phyloP scores from a whole-genome alignment of 2,329 filamentous ascomycete species.

The Chaetomium strumarium region DNA sequence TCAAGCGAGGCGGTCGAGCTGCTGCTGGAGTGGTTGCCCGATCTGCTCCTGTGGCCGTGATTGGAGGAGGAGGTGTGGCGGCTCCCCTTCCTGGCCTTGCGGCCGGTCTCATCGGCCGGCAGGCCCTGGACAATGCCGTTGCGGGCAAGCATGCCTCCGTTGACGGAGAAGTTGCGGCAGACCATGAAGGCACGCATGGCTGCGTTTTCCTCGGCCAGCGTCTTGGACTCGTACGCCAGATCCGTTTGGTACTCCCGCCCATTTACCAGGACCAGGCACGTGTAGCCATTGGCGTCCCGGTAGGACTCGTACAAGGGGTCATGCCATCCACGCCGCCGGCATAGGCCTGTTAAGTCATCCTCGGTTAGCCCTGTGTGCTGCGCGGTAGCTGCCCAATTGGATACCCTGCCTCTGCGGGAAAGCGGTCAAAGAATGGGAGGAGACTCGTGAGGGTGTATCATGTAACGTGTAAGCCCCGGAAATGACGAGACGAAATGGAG shows the following conservation, averaged over 20 bases:
- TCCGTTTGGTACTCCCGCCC: conserved; percentile 95
- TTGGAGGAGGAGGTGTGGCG: conserved; percentile 38
- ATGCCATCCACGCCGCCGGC: conserved; percentile 88
- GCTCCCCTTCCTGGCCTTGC: conserved; percentile 44
- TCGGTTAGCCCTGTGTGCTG: conserved; percentile 32
- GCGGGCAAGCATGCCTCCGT: conserved; percentile 79
- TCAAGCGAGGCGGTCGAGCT: conserved; percentile 53
- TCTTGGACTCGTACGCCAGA: conserved; percentile 72
- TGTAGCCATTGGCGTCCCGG: conserved; percentile 67
- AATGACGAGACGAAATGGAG: conserved; percentile 22
- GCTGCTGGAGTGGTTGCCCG: conserved; percentile 56
- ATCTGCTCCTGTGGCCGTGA: conserved; percentile 43
- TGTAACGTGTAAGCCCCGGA: not conserved
- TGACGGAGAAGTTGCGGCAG: conserved; percentile 94
- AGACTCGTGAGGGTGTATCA: not conserved
- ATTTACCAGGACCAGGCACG: conserved; percentile 89
- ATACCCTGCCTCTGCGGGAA: conserved; percentile 6
- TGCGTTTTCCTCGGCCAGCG: conserved; percentile 83
- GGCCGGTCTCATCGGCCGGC: conserved; percentile 47
- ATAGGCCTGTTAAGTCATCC: conserved; percentile 62
- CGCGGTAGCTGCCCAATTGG: conserved; percentile 14
- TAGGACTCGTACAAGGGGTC: conserved; percentile 85
- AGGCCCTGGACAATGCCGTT: conserved; percentile 64
- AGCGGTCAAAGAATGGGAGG: not conserved
- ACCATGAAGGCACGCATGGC: conserved; percentile 97